Base-by-base conservation (phyloP, 2,329 filamentous ascomycete species). In the Aureobasidium sp. region DNA sequence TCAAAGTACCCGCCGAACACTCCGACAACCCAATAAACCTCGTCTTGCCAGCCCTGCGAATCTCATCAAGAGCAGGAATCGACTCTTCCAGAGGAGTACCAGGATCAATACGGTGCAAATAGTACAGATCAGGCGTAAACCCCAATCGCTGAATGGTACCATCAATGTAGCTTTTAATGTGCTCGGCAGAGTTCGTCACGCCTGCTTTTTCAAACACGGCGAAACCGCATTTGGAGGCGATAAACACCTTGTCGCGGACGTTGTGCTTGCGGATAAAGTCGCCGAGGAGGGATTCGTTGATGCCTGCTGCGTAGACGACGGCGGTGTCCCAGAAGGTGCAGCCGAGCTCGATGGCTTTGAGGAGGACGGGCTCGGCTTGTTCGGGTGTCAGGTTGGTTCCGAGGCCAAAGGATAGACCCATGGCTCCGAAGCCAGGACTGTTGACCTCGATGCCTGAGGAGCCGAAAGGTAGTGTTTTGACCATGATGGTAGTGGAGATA, bases 211-310 rank as follows among this genome's bases (percentile, higher is more conserved):
- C 73, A 45, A 78, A 76, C 3, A 69, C 69, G 15, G 74, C 67
- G 42, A 80, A 73, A 0, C 78, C 79, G 63, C 79, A 80, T 61
- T 80, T 80, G 0, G 79, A 80, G 6, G 78, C 79, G 60, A 81
- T 68, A 64, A 81, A 80, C n/a, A 81, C 42, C 64, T 80, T 80
- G 61, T 80, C 78, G 1, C 79, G 76, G 11, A 78, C 71, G 53
- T 80, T 78, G 68, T 81, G 78, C 66, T 80, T 81, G 27, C 75
- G 68, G 64, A 81, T 80, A 63, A 81, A 81, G 36, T 80, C 77
- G 3, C 79, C 79, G 0, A 81, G 68, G 0, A 81, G 73, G 68
- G 78, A 80, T 61, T 81, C 79, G 53, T 82, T 81, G 14, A 79
- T 73, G 39, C 79, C 79, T 1, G 74, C 73, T 67, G 72, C 67